Evolutionary conservation across 2,329 filamentous ascomycete species (phyloP), one percentile per base, ranked within the genome.

Genomic region (Colletotrichum sp.): DNA sequence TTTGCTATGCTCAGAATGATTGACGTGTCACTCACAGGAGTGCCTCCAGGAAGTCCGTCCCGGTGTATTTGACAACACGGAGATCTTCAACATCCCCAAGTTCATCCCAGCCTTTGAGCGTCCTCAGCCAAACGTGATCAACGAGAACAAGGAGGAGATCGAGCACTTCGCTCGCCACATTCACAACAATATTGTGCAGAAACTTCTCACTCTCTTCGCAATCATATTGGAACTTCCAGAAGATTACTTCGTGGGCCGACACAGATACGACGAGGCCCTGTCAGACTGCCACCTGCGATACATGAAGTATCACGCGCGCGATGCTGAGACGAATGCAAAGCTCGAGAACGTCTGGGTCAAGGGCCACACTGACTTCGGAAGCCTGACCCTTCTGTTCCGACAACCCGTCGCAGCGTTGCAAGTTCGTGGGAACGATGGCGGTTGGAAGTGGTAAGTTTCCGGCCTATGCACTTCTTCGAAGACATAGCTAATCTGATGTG

Each of bases 341-440:
- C 78, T 83, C 5, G 81, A 81, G 0, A 82, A 85, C 32, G 74
- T 85, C 18, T 86, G 83, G 81, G 81, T 83, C 1, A 81, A 83
- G 15, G 83, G 84, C 0, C 90, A 92, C 79, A 91, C 90, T 0
- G 90, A 92, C 77, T 85, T 91, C 48, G 89, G 89, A 1, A 89
- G 86, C 1, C 80, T 92, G 10, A 92, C 90, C 0, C 83, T 92
- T 10, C 85, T 92, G 1, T 92, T 91, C 83, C 86, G 88, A 1
- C 90, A 92, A 76, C 90, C 90, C 1, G 87, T 92, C 13, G 88
- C 89, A 0, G 90, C 88, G 4, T 83, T 92, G 26, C 90, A 92
- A 79, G 88, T 91, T 26, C 85, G 85, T n/a, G 83, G 79, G 0
- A 80, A 78, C 0, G 80, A 84, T 28, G 87, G 85, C 0, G 78